Conservation (phyloP, 2,329 filamentous ascomycete genomes). For the Nemania sp. region DNA sequence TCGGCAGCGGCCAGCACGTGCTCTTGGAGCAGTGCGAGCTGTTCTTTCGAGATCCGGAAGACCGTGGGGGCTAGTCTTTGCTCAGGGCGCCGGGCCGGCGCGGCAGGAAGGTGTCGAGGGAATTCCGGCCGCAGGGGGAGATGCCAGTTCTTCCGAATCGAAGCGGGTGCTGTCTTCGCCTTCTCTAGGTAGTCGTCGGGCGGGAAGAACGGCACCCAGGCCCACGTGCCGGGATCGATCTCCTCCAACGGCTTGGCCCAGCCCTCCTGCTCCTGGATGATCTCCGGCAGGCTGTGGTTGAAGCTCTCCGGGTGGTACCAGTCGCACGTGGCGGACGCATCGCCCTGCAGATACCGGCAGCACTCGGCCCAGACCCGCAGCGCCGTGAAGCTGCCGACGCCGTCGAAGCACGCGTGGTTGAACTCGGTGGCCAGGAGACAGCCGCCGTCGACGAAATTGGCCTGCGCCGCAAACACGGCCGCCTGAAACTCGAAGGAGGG, state of each 20-base stretch:
- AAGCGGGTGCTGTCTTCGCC: neutral
- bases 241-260: conserved; percentile 25
- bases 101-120: neutral
- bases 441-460: conserved; percentile 39
- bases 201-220: conserved; percentile 32
- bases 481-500: conserved; percentile 31
- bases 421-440: conserved; percentile 36
- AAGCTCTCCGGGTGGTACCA: conserved; percentile 39
- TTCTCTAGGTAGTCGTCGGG: neutral
- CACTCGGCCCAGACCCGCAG: conserved; percentile 40
- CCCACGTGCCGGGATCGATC: conserved; percentile 31
- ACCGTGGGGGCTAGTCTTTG: conserved; percentile 36
- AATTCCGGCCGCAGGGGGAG: conserved; percentile 2
- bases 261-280: conserved; percentile 36
- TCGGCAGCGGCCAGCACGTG: conserved; percentile 36
- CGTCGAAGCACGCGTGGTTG: conserved; percentile 34
- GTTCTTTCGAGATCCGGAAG: conserved; percentile 40
- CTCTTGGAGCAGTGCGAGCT: conserved; percentile 40
- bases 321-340: conserved; percentile 25
- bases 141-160: neutral
- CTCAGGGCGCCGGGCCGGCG: conserved; percentile 37
- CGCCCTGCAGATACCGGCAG: conserved; percentile 35
- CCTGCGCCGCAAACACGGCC: conserved; percentile 37
- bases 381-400: conserved; percentile 35
- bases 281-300: conserved; percentile 36